Evolutionary conservation across 192 early-diverging fungal genomes (phyloP).

Genomic region (Gigaspora rosea): DNA sequence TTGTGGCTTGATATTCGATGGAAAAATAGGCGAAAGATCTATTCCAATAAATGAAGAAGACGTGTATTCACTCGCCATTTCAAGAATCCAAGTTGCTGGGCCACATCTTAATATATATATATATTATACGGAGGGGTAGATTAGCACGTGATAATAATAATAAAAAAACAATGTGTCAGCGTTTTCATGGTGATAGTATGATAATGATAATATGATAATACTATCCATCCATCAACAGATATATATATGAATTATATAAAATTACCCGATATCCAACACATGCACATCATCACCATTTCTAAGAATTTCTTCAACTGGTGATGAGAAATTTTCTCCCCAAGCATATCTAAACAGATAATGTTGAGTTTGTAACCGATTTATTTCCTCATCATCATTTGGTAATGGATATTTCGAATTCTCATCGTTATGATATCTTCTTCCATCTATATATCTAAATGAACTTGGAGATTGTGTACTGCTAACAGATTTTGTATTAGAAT

Average conservation of each 20-base stretch:
- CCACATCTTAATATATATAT: constrained; percentile 33
- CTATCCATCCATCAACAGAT: neutral
- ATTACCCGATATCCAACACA: neutral
- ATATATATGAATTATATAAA: neutral
- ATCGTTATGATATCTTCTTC: constrained; percentile 42
- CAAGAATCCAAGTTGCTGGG: constrained; percentile 40
- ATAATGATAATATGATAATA: too few relatives aligned
- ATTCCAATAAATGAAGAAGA: constrained; percentile 32
- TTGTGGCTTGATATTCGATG: constrained; percentile 37
- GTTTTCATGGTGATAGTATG: too few relatives aligned
- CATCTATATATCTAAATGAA: constrained; percentile 29
- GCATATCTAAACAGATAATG: constrained; percentile 17
- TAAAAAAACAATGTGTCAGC: too few relatives aligned
- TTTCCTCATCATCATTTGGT: constrained; percentile 52
- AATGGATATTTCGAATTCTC: constrained; percentile 44
- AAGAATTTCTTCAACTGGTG: neutral
- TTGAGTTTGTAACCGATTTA: constrained; percentile 35
- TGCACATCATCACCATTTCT: neutral
- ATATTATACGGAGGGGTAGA: too few relatives aligned
- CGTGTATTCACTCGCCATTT: constrained; percentile 44
- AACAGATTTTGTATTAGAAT: too few relatives aligned
- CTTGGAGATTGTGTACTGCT: too few relatives aligned
- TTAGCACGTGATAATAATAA: too few relatives aligned
- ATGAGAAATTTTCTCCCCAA: constrained; percentile 12
- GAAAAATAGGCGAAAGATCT: constrained; percentile 43